Conservation (phyloP, 768 basidiomycete genomes). For the Erythrobasidium yunnanense region DNA sequence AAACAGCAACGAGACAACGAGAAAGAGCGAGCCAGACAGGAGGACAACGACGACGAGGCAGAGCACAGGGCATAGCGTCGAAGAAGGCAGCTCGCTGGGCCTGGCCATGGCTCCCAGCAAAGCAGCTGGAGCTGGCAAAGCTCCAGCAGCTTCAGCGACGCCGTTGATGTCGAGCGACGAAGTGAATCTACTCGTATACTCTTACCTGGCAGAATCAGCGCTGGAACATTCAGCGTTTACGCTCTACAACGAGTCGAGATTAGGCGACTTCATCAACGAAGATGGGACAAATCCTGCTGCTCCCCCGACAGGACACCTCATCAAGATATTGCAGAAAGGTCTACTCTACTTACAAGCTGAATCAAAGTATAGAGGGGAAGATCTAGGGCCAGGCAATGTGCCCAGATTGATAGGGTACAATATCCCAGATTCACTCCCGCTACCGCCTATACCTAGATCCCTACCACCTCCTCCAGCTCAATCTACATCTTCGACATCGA, state of each 20-base stretch:
- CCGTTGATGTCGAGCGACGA: slow-evolving; percentile 32
- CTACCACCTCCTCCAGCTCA: slow-evolving; percentile 24
- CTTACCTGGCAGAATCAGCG: slow-evolving; percentile 35
- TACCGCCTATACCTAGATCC: slow-evolving; percentile 34
- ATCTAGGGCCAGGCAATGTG: slow-evolving; percentile 6
- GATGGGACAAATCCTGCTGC: slow-evolving; percentile 18
- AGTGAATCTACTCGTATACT: slow-evolving; percentile 36
- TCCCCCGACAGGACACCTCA: slow-evolving; percentile 35
- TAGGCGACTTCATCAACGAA: slow-evolving; percentile 15
- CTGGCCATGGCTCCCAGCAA: no score
- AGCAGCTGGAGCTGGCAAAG: no score
- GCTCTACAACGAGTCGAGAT: slow-evolving; percentile 31
- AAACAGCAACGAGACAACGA: no score
- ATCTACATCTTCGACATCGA: slow-evolving; percentile 9
- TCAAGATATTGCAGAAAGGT: slow-evolving; percentile 36
- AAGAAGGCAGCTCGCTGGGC: no score
- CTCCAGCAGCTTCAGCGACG: no score
- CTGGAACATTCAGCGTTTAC: slow-evolving; percentile 33
- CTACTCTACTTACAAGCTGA: slow-evolving; percentile 37
- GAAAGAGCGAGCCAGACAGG: no score
- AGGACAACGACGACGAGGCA: no score
- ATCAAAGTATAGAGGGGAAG: slow-evolving; percentile 31
- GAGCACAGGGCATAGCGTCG: no score
- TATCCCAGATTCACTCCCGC: slow-evolving; percentile 28
- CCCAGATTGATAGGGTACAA: slow-evolving; percentile 31